phyloP scores from a whole-genome alignment of 2,329 filamentous ascomycete species.

The Trichophyton benhamiae region DNA sequence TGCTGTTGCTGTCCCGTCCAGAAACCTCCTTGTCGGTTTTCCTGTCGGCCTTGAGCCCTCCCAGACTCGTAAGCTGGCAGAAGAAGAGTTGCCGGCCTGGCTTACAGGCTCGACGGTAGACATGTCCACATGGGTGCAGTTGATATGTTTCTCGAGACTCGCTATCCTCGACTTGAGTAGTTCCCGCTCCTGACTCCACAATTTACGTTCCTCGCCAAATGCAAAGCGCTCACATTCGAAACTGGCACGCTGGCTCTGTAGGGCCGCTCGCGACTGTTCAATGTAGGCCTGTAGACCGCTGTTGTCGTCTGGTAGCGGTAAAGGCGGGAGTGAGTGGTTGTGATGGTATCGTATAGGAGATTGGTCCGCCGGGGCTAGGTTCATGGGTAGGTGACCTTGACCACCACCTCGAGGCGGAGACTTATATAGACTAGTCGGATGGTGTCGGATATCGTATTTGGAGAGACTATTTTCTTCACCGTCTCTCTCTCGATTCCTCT shows the following conservation, averaged over 20 bases:
- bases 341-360: not conserved
- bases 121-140: constrained; percentile 3
- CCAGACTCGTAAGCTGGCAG: constrained; percentile 28
- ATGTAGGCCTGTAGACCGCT: constrained; percentile 20
- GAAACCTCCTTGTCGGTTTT: constrained; percentile 34
- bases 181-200: constrained; percentile 35
- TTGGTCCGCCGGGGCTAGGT: not conserved
- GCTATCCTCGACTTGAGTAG: constrained; percentile 31
- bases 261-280: constrained; percentile 30
- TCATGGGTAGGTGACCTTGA: not conserved
- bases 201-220: constrained; percentile 32
- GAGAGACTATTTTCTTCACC: not conserved
- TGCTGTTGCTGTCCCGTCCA: constrained; percentile 5
- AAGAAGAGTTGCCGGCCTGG: not conserved
- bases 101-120: not conserved
- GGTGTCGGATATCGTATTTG: not conserved
- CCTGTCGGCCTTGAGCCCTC: constrained; percentile 30
- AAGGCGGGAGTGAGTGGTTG: not conserved
- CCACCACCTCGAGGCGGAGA: not conserved
- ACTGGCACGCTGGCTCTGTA: constrained; percentile 27
- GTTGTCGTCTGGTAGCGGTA: not conserved
- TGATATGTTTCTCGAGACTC: constrained; percentile 27
- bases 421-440: not conserved
- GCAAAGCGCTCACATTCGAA: constrained; percentile 31
- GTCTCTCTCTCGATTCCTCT: not conserved